Conservation (phyloP, 768 basidiomycete genomes). For the Nevesoporus exiguus region DNA sequence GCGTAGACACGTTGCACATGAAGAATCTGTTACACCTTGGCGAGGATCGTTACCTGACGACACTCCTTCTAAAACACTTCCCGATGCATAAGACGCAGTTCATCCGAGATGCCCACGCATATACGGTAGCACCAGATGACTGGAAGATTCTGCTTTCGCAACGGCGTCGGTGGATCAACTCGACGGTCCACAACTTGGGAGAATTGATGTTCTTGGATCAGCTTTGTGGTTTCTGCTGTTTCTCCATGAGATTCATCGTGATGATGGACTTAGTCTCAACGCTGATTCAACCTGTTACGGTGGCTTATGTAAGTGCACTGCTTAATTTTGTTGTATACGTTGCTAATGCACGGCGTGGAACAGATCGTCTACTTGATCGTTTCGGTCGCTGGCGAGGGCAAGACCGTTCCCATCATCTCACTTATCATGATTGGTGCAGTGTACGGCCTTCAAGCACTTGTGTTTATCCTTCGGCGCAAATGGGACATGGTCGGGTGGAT, state of each 20-base stretch:
- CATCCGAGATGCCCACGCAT: slow-evolving; percentile 89
- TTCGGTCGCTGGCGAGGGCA: slow-evolving; percentile 61
- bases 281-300: slow-evolving; percentile 78
- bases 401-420: slow-evolving; percentile 73
- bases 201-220: slow-evolving; percentile 90
- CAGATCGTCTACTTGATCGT: slow-evolving; percentile 89
- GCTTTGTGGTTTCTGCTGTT: slow-evolving; percentile 96
- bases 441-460: slow-evolving; percentile 90
- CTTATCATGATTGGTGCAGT: slow-evolving; percentile 92
- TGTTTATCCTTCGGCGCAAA: slow-evolving; percentile 88
- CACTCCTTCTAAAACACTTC: slow-evolving; percentile 94
- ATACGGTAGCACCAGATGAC: slow-evolving; percentile 92
- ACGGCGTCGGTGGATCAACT: slow-evolving; percentile 99
- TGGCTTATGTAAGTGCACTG: slow-evolving; percentile 73
- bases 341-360: slow-evolving; percentile 6
- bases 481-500: slow-evolving; percentile 99
- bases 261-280: slow-evolving; percentile 94
- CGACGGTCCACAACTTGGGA: slow-evolving; percentile 94
- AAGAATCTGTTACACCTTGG: slow-evolving; percentile 97
- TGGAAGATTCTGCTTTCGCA: slow-evolving; percentile 94
- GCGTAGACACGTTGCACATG: slow-evolving; percentile 96
- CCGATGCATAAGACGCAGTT: slow-evolving; percentile 93
- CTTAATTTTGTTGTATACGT: background rate
- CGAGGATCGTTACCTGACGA: slow-evolving; percentile 98
- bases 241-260: slow-evolving; percentile 98